Conservation (phyloP, 2,329 filamentous ascomycete species). For the Ceratocystis papillata region DNA sequence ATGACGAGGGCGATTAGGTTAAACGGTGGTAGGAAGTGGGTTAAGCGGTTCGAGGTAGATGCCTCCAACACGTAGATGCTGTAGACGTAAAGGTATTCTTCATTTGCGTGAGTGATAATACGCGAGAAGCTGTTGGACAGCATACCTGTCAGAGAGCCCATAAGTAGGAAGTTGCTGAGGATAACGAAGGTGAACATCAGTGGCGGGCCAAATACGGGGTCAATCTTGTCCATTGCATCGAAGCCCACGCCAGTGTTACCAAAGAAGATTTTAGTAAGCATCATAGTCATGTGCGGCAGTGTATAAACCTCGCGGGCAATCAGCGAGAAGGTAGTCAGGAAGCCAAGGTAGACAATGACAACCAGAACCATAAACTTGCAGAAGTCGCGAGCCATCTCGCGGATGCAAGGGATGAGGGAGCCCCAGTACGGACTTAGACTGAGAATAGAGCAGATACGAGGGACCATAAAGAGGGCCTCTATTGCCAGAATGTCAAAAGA, state of each 20-base stretch:
- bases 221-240: conserved; percentile 51
- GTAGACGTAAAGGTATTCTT: conserved; percentile 72
- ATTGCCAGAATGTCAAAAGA: conserved; percentile 84
- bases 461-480: conserved; percentile 81
- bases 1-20: conserved; percentile 64
- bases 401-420: conserved; percentile 76
- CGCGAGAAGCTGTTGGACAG: conserved; percentile 63
- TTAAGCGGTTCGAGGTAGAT: conserved; percentile 56
- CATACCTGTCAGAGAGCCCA: conserved; percentile 68
- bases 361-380: conserved; percentile 73
- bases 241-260: conserved; percentile 67
- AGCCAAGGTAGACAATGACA: conserved; percentile 72
- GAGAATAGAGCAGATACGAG: conserved; percentile 75
- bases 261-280: conserved; percentile 71
- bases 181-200: conserved; percentile 64
- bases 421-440: conserved; percentile 86
- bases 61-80: conserved; percentile 54
- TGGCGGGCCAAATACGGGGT: conserved; percentile 48
- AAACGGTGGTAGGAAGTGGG: conserved; percentile 59
- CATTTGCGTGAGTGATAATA: conserved; percentile 52
- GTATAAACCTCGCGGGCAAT: conserved; percentile 60
- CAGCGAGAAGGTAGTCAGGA: conserved; percentile 75
- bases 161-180: conserved; percentile 66
- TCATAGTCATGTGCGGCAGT: conserved; percentile 59
- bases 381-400: conserved; percentile 91